Percentiles rank a stretch among this genome's conserved stretches.
These are phyloP conservation scores for Aphanomyces cochlioides DNA, from an alignment of 352 stramenopile species.

Conservation along the genomic window DNA sequence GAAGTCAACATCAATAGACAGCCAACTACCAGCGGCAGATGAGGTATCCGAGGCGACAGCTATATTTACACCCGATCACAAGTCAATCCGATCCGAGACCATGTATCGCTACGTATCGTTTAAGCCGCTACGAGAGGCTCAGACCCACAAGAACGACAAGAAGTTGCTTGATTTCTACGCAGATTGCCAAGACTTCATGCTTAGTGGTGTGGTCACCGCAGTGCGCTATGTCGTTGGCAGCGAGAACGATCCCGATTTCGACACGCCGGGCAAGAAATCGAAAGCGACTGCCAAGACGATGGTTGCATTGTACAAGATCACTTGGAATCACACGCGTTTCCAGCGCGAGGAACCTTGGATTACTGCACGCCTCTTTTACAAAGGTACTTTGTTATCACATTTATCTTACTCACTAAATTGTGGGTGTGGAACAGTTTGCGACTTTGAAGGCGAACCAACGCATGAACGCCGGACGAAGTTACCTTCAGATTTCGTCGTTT, in stretches of 20 bases:
- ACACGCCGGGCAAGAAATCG: neutral
- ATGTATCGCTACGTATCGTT: neutral
- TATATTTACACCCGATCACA: neutral
- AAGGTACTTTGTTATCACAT: too few species aligned
- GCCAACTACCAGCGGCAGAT: neutral
- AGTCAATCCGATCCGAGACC: neutral
- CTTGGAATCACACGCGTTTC: too few species aligned
- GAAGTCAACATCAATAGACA: neutral
- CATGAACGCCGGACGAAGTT: neutral
- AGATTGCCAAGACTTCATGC: too few species aligned
- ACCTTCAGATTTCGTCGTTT: too few species aligned
- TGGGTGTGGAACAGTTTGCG: neutral
- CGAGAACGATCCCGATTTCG: neutral
- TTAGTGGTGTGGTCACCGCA: neutral
- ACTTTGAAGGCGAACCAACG: slow-evolving; percentile 7
- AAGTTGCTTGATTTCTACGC: too few species aligned
- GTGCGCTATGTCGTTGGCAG: neutral
- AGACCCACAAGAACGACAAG: too few species aligned
- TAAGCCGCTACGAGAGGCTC: too few species aligned
- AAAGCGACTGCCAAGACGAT: too few species aligned
- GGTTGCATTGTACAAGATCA: too few species aligned
- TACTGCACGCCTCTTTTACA: too few species aligned
- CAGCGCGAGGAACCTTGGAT: too few species aligned
- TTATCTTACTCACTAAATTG: neutral
- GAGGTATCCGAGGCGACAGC: neutral